These are phyloP conservation scores for Serendipita sp. DNA, from an alignment of 1,284 basidiomycete species.

Conservation along the genomic window DNA sequence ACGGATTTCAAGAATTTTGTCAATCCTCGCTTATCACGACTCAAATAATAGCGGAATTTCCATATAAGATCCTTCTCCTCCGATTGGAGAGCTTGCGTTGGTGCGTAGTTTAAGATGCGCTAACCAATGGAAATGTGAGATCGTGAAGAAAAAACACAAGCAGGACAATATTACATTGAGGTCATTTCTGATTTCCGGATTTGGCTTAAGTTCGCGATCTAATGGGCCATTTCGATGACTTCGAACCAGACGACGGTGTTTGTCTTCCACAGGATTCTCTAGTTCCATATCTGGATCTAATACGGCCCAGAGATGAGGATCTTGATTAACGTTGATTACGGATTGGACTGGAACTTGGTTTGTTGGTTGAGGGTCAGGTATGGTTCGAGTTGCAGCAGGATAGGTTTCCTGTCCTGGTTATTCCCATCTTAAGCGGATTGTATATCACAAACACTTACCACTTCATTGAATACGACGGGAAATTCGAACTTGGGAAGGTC, in stretches of 20 bases:
- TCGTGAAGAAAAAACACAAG: not conserved
- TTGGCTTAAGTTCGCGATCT: constrained; percentile 91
- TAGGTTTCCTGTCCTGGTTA: constrained; percentile 9
- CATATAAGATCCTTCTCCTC: constrained; percentile 95
- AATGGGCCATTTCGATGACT: constrained; percentile 91
- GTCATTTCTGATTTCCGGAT: constrained; percentile 87
- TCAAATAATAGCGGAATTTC: constrained; percentile 97
- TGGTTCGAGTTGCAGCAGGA: constrained; percentile 5
- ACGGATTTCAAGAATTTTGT: constrained; percentile 99
- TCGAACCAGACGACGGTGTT: constrained; percentile 85
- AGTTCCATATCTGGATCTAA: constrained; percentile 80
- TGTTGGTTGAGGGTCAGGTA: constrained; percentile 6
- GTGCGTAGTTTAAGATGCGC: constrained; percentile 85
- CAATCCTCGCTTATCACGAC: constrained; percentile 76
- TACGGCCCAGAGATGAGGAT: constrained; percentile 73
- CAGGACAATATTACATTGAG: constrained; percentile 51
- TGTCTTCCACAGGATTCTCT: constrained; percentile 95
- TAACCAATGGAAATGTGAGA: constrained; percentile 21
- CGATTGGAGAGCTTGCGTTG: constrained; percentile 73
- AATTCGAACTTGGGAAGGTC: constrained; percentile 97
- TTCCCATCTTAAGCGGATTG: constrained; percentile 1
- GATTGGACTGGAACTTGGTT: constrained; percentile 9
- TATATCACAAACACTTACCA: constrained; percentile 31
- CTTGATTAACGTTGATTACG: constrained; percentile 31
- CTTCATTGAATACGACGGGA: constrained; percentile 91